These are phyloP conservation scores for Eucalyptus decipiens DNA, from an alignment of 345 rosid species.

Conservation along the genomic window DNA sequence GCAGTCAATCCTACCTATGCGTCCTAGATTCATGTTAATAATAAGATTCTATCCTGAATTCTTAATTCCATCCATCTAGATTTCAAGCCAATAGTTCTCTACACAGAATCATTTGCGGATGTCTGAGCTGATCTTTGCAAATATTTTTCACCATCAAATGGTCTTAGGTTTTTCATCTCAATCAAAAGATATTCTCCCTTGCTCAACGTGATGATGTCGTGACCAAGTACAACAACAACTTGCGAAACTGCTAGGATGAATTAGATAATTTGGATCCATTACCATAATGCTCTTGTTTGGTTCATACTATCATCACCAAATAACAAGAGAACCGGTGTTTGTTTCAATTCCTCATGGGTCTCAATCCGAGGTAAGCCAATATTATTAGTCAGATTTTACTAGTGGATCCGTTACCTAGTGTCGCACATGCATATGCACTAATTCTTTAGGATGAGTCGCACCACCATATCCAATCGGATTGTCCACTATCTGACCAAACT, in stretches of 20 bases:
- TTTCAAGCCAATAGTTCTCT: neutral
- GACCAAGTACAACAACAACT: no score
- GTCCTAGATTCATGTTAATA: neutral
- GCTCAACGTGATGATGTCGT: neutral
- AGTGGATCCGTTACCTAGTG: neutral
- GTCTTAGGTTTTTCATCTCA: neutral
- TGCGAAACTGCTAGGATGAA: neutral
- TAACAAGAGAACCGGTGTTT: neutral
- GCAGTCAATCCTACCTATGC: neutral
- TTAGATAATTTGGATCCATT: neutral
- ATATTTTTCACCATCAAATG: neutral
- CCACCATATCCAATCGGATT: neutral
- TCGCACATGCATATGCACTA: neutral
- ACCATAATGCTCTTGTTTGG: neutral
- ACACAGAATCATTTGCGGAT: rapidly evolving
- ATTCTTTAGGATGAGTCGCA: neutral
- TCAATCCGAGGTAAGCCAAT: neutral
- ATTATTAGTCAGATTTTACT: neutral
- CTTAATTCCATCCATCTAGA: neutral
- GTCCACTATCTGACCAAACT: neutral
- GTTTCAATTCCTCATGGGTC: neutral
- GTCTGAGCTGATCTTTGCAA: neutral
- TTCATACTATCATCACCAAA: neutral
- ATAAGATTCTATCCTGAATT: neutral
- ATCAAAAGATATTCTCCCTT: neutral